Evolutionary conservation across 129 eudicot species (phyloP).

Genomic region (Pulicaria dysenterica): DNA sequence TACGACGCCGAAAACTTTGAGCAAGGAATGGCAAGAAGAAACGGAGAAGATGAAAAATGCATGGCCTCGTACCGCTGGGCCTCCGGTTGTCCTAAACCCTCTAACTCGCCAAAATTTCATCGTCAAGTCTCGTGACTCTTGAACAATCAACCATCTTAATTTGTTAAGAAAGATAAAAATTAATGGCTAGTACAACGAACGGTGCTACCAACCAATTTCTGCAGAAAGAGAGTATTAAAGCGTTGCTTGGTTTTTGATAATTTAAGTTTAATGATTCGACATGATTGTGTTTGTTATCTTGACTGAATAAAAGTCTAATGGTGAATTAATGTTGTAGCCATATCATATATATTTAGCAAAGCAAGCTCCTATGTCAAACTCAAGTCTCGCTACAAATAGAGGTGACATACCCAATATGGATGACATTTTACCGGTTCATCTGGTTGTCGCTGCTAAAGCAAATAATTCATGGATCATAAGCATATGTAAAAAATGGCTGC

Average conservation of each 20-base stretch:
- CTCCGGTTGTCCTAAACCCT: slow-evolving; percentile 39
- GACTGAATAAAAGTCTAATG: too few species aligned
- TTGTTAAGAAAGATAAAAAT: background rate
- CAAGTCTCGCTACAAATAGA: too few species aligned
- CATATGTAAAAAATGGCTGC: too few species aligned
- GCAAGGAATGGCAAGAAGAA: slow-evolving; percentile 42
- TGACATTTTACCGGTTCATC: too few species aligned
- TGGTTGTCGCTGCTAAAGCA: too few species aligned
- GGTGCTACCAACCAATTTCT: too few species aligned
- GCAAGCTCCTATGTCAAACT: too few species aligned
- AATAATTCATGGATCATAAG: too few species aligned
- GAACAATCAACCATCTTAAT: background rate
- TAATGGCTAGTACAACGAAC: too few species aligned
- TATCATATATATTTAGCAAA: too few species aligned
- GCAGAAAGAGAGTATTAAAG: background rate
- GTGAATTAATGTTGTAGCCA: too few species aligned
- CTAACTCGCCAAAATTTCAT: slow-evolving; percentile 39
- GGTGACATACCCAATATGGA: too few species aligned
- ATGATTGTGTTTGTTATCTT: background rate
- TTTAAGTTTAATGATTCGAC: background rate
- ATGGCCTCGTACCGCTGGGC: slow-evolving; percentile 42
- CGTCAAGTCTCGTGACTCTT: slow-evolving; percentile 30
- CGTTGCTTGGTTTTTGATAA: background rate
- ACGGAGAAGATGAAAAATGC: slow-evolving; percentile 36
- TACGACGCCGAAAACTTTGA: slow-evolving; percentile 39